phyloP scores from a whole-genome alignment of 352 stramenopile genomes.

The Phytophthora kernoviae region DNA sequence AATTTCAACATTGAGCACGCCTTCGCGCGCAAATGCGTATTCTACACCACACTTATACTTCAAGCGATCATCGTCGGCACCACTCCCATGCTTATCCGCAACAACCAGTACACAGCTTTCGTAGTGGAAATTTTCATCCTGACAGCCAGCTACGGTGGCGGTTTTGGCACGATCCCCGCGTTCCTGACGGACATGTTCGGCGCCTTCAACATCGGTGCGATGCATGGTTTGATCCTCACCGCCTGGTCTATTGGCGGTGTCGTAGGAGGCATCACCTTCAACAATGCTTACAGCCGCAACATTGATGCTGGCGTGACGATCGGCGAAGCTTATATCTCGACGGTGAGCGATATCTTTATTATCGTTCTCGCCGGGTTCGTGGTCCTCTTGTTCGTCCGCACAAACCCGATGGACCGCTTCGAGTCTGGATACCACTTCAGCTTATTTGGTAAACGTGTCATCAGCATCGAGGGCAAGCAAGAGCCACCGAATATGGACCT shows the following conservation, averaged over 20 bases:
- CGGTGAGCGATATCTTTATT: slow-evolving; percentile 73
- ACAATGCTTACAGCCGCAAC: slow-evolving; percentile 48
- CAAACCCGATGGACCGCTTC: slow-evolving; percentile 73
- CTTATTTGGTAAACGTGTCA: slow-evolving; percentile 55
- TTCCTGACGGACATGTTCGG: slow-evolving; percentile 89
- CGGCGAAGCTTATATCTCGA: slow-evolving; percentile 66
- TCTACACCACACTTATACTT: slow-evolving; percentile 54
- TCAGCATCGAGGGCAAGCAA: slow-evolving; percentile 60
- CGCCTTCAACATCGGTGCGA: slow-evolving; percentile 79
- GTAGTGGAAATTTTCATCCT: slow-evolving; percentile 67
- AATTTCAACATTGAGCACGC: slow-evolving; percentile 61
- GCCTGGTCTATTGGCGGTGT: slow-evolving; percentile 84
- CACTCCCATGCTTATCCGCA: slow-evolving; percentile 59
- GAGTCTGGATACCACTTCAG: slow-evolving; percentile 70
- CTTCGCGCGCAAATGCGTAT: slow-evolving; percentile 64
- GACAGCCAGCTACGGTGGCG: slow-evolving; percentile 72
- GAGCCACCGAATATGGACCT: slow-evolving; percentile 34
- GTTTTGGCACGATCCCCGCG: slow-evolving; percentile 76
- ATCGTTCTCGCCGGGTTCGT: slow-evolving; percentile 51
- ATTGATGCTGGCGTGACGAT: slow-evolving; percentile 40
- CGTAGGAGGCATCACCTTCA: slow-evolving; percentile 75
- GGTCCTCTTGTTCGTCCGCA: slow-evolving; percentile 65
- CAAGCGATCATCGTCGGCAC: slow-evolving; percentile 69
- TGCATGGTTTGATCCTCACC: slow-evolving; percentile 83
- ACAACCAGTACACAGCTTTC: slow-evolving; percentile 65